Base-by-base conservation (phyloP, 768 basidiomycete genomes). In the Calocybe gangraenosa region DNA sequence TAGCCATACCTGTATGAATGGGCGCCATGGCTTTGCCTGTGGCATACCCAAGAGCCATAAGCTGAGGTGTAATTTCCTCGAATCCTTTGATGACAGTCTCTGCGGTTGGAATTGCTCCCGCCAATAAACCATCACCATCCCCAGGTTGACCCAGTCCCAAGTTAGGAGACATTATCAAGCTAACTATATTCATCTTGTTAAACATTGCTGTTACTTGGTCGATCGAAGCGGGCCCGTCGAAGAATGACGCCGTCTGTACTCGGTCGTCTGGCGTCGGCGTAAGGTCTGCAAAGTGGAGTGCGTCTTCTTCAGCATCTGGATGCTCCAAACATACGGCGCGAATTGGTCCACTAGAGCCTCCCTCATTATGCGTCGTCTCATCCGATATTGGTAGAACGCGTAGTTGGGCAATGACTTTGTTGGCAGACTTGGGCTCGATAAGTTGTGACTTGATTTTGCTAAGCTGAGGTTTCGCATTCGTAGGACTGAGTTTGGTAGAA, bases 31-130 rank as follows among this genome's bases (percentile, higher is more conserved):
- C 70, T 53, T 69, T 73, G 17, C 88, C 85, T 3, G 84, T 84
- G 4, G 87, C 85, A 59, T 78, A 90, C 9, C 88, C 86, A 19
- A 92, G 61, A 0, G 83, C 79, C 79, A 92, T 76, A 28, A 92
- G 70, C 54, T 88, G 76, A 0, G 87, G 87, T 0, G 87, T 89
- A 35, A 91, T 75, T 58, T 82, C 72, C 49, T 77, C 68, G 6
- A 88, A 65, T 5, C 89, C 90, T 3, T 78, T 69, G 15, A 86
- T 62, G 21, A 92, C 74, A 0, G 86, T 80, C 63, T 79, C 79
- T 3, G 88, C 75, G 2, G 83, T 88, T 3, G 89, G 90, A 10
- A 92, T 62, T 2, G 87, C 78, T 4, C 89, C 89, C 11, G 84
- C 78, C 21, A 92, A 68, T 13, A 89, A 58, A 2, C 88, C 88